A percentile compares a stretch with the other conserved stretches of the same genome.
Conservation (phyloP, 192 early-diverging fungal species). For the Podila horticola region DNA sequence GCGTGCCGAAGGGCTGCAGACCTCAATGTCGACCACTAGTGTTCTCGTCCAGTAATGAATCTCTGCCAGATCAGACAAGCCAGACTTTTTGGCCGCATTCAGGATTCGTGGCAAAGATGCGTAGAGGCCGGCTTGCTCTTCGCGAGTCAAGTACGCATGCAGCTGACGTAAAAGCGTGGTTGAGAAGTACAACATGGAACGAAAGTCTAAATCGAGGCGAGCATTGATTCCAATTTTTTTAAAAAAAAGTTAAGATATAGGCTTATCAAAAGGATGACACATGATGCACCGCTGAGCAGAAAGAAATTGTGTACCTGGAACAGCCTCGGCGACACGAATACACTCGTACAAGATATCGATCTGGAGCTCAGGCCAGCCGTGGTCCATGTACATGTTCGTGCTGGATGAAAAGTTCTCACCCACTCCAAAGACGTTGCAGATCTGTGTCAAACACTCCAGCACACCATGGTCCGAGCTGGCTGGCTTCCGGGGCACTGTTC, state of each 20-base stretch:
- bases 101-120: slow-evolving; percentile 66
- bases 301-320: slow-evolving; percentile 64
- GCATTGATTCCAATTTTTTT: no score
- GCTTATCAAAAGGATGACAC: background rate
- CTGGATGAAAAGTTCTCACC: slow-evolving; percentile 52
- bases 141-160: slow-evolving; percentile 64
- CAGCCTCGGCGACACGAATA: slow-evolving; percentile 71
- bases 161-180: slow-evolving; percentile 74
- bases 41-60: slow-evolving; percentile 69
- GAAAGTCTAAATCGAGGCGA: slow-evolving; percentile 56
- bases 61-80: slow-evolving; percentile 51
- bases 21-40: slow-evolving; percentile 63
- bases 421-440: slow-evolving; percentile 78
- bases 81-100: slow-evolving; percentile 61
- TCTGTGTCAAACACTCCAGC: slow-evolving; percentile 69
- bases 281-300: background rate
- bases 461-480: slow-evolving; percentile 59
- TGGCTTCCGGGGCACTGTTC: slow-evolving; percentile 4
- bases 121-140: slow-evolving; percentile 74
- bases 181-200: slow-evolving; percentile 68
- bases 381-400: slow-evolving; percentile 38
- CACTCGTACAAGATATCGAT: slow-evolving; percentile 82
- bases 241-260: background rate
- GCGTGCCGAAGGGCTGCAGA: slow-evolving; percentile 63
- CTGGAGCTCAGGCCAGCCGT: slow-evolving; percentile 84